Conservation (phyloP, 2,329 filamentous ascomycete genomes). For the Sordariomycetes sp. region DNA sequence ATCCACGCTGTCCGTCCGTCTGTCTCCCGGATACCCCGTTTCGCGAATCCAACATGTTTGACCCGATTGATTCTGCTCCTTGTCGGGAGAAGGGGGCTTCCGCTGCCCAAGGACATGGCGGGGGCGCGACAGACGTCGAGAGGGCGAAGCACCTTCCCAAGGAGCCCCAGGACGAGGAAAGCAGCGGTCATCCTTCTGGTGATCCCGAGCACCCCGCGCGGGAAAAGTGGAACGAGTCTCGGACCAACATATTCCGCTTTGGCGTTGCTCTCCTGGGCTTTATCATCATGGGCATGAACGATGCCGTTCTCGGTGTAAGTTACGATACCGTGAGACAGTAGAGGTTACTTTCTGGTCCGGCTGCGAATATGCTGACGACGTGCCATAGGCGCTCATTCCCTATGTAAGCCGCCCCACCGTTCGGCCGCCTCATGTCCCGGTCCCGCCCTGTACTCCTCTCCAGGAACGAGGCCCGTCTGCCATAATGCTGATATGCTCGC, state of each 20-base stretch:
- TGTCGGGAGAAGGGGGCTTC: neutral
- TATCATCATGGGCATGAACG: conserved; percentile 54
- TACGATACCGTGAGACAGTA: conserved; percentile 8
- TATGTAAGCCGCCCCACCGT: neutral
- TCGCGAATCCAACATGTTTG: neutral
- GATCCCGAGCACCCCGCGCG: conserved; percentile 8
- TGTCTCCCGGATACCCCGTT: neutral
- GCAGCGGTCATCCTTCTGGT: neutral
- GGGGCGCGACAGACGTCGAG: neutral
- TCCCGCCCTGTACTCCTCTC: neutral
- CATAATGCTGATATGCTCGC: conserved; percentile 28
- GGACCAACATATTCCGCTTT: conserved; percentile 43
- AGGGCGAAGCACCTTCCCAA: neutral
- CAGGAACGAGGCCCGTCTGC: neutral
- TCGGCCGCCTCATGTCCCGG: neutral
- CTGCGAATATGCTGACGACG: neutral
- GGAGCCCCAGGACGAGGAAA: neutral
- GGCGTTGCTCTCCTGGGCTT: conserved; percentile 47
- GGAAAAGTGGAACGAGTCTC: conserved; percentile 50
- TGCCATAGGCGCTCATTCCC: neutral
- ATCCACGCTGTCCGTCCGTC: neutral
- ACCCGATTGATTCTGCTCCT: neutral
- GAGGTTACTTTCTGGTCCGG: conserved; percentile 9
- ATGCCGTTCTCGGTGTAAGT: conserved; percentile 50
- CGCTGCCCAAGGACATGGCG: neutral